phyloP scores from a whole-genome alignment of 2,329 filamentous ascomycete genomes.

The Ophiocordyceps unilateralis region DNA sequence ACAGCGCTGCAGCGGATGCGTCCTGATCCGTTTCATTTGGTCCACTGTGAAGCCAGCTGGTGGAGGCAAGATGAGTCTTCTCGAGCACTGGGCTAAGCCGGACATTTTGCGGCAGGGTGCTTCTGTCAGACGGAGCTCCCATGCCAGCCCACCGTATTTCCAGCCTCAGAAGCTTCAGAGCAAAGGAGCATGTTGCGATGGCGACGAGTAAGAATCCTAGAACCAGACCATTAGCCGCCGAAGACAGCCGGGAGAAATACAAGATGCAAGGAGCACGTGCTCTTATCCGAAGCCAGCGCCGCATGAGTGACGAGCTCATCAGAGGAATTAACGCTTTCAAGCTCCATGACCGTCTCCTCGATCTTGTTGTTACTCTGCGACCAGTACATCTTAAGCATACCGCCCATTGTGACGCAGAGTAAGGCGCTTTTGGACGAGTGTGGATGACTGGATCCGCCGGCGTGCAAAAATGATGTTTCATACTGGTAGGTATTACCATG shows the following conservation, averaged over 20 bases:
- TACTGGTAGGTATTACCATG: conserved; percentile 49
- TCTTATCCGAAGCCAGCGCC: conserved; percentile 55
- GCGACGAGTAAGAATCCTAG: conserved; percentile 41
- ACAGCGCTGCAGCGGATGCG: conserved; percentile 43
- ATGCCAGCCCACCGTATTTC: conserved; percentile 56
- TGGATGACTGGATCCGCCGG: conserved; percentile 57
- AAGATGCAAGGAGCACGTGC: conserved; percentile 11
- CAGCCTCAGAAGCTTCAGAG: conserved; percentile 58
- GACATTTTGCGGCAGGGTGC: conserved; percentile 25
- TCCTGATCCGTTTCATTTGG: conserved; percentile 25
- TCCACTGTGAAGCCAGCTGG: conserved; percentile 37
- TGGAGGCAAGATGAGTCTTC: conserved; percentile 38
- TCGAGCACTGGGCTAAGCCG: conserved; percentile 33
- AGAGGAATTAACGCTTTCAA: conserved; percentile 55
- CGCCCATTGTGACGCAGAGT: conserved; percentile 58
- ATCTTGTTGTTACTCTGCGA: conserved; percentile 56
- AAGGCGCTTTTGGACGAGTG: conserved; percentile 54
- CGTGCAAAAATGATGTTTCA: conserved; percentile 45
- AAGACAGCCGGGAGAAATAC: background rate
- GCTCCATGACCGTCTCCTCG: conserved; percentile 53
- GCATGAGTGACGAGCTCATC: conserved; percentile 70
- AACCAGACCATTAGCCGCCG: background rate
- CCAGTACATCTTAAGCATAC: conserved; percentile 59
- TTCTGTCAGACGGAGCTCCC: conserved; percentile 32
- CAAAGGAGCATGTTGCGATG: conserved; percentile 50